A percentile compares a stretch with the other conserved stretches of the same genome.
phyloP scores from a whole-genome alignment of 257 asterid genomes.

The Oldenlandia corymbosa region DNA sequence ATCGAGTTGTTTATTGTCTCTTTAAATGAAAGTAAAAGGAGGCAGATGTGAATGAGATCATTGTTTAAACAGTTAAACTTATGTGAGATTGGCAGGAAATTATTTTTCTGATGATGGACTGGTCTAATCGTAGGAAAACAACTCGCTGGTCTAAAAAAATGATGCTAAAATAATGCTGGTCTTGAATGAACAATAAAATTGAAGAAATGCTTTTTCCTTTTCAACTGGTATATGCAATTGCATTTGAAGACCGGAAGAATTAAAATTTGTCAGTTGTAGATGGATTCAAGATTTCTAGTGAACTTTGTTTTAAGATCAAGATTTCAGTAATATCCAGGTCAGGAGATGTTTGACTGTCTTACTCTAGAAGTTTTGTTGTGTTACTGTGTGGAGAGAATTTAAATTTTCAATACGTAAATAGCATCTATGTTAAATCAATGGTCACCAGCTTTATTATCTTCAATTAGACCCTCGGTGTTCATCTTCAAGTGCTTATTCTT shows the following conservation, averaged over 20 bases:
- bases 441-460: background rate
- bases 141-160: too few relatives aligned
- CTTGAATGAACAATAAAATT: background rate
- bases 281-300: background rate
- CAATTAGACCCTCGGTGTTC: background rate
- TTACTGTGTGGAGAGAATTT: background rate
- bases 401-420: background rate
- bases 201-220: background rate
- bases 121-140: background rate
- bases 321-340: too few relatives aligned
- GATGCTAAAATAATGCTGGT: background rate
- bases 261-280: background rate
- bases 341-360: background rate
- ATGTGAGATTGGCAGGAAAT: background rate
- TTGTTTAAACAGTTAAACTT: background rate
- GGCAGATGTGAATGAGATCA: conserved; percentile 4
- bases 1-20: too few relatives aligned
- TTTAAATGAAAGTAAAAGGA: conserved; percentile 2
- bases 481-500: conserved; percentile 8
- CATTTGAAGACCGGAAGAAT: background rate
- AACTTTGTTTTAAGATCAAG: background rate
- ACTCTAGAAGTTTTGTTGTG: background rate
- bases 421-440: background rate
- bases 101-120: background rate
- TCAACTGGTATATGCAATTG: background rate